Base-by-base conservation (phyloP, 2,329 filamentous ascomycete genomes). In the Scedosporium boydii region DNA sequence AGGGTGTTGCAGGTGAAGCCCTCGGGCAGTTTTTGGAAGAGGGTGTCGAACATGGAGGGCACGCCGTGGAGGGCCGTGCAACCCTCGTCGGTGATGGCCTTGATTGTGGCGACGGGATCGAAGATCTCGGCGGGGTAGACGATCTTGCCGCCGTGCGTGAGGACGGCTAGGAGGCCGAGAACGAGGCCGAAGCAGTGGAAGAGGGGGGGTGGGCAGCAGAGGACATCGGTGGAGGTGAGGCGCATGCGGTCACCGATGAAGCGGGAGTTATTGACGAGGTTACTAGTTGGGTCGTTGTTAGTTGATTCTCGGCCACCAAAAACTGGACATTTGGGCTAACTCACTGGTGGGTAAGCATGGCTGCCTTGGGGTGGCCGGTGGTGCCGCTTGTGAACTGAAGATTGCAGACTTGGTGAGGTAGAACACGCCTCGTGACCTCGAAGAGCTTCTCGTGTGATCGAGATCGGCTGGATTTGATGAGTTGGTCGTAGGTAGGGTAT, bases 141-240 rank as follows among this genome's bases (percentile, higher is more conserved):
- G 59, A 92, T 86, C 72, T 88, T 89, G 46, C 84, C 84, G 57
- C 90, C 89, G 71, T 93, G 89, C 0, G 88, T 91, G 60, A 92
- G 75, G 53, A 85, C 80, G 1, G 88, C 86, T 62, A 93, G 81
- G 55, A 93, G 79, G 7, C 90, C 90, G 3, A 92, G 82, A 1
- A 93, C 89, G 6, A 93, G 82, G 1, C 90, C 90, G 70, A 93
- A 93, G 77, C 89, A 93, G 77, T 95, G 91, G 78, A 95, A 95
- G 3, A 95, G 80, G 0, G 91, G 90, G 0, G 90, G 90, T 3
- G 90, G 90, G 71, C 90, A 95, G 77, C 90, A 93, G 10, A 95
- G 79, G 6, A 87, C 78, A 69, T 93, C 89, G 56, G 79, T 76
- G 2, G 82, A 75, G 0, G 83, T 86, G 16, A 93, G 79, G 5